Evolutionary conservation across 208 protist genomes (phyloP).

Genomic region (Ichthyophonus hoferi): DNA sequence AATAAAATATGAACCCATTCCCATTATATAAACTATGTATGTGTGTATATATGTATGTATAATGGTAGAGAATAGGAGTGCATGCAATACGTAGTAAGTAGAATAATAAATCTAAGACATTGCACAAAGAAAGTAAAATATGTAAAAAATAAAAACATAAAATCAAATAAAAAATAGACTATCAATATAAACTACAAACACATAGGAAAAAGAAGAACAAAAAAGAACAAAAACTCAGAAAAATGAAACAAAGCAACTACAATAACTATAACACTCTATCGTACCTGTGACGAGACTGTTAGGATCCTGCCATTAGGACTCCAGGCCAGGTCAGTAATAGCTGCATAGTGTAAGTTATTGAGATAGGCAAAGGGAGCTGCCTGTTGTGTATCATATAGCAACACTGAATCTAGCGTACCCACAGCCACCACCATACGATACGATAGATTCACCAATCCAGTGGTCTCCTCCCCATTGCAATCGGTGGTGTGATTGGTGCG

Average conservation of each 20-base stretch:
- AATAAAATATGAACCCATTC: too few relatives aligned
- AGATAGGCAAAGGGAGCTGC: slow-evolving; percentile 34
- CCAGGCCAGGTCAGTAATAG: slow-evolving; percentile 51
- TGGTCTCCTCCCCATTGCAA: neutral
- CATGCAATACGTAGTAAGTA: too few relatives aligned
- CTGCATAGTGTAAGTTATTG: slow-evolving; percentile 41
- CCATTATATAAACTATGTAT: too few relatives aligned
- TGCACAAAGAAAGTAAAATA: too few relatives aligned
- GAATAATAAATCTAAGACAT: too few relatives aligned
- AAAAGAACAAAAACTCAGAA: neutral
- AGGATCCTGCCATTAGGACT: neutral
- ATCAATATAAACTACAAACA: neutral
- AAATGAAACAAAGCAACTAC: neutral
- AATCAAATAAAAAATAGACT: neutral
- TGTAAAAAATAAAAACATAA: too few relatives aligned
- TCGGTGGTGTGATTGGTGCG: neutral
- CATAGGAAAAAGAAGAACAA: neutral
- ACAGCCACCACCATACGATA: slow-evolving; percentile 54
- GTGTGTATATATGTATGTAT: too few relatives aligned
- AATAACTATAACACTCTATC: neutral
- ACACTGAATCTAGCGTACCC: slow-evolving; percentile 40
- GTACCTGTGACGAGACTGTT: neutral
- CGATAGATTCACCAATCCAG: slow-evolving; percentile 10
- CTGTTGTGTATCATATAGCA: slow-evolving; percentile 51
- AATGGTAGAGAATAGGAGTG: neutral